phyloP scores from a whole-genome alignment of 2,329 filamentous ascomycete genomes.

The Zymoseptoria ardabiliae region DNA sequence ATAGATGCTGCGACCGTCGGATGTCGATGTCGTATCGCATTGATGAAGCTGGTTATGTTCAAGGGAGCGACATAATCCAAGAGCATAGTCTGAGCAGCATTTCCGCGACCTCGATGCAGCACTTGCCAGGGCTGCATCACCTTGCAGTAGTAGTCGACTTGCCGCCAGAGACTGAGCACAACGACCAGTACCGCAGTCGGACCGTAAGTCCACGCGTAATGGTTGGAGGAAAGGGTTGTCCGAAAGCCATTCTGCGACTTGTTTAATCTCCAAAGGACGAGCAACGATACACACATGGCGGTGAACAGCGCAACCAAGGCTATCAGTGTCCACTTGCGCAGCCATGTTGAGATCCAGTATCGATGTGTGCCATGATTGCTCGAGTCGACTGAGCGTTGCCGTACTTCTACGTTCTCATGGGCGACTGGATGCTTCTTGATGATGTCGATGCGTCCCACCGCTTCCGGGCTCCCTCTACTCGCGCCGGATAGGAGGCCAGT shows the following conservation, averaged over 20 bases:
- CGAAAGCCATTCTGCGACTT: constrained; percentile 1
- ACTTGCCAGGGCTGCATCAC: constrained; percentile 5
- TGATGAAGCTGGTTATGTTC: background rate
- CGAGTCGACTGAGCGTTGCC: background rate
- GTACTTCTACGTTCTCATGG: too few relatives aligned
- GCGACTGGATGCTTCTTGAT: background rate
- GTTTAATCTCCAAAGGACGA: constrained; percentile 3
- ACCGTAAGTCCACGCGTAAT: constrained; percentile 7
- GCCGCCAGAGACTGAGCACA: constrained; percentile 5
- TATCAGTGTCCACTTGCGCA: background rate
- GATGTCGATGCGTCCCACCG: background rate
- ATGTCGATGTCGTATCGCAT: background rate
- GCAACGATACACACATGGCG: background rate
- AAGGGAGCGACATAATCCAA: constrained; percentile 3
- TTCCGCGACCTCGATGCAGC: background rate
- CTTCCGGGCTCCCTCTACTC: background rate
- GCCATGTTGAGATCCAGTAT: constrained; percentile 3
- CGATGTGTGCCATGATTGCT: background rate
- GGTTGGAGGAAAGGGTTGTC: constrained; percentile 1
- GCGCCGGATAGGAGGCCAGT: background rate
- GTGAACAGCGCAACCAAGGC: background rate
- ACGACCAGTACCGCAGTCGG: constrained; percentile 5
- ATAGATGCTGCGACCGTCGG: background rate
- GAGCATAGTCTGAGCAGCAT: background rate
- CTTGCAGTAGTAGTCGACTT: constrained; percentile 6